phyloP scores from a whole-genome alignment of 2,329 filamentous ascomycete genomes.

The Neofusicoccum sp. region DNA sequence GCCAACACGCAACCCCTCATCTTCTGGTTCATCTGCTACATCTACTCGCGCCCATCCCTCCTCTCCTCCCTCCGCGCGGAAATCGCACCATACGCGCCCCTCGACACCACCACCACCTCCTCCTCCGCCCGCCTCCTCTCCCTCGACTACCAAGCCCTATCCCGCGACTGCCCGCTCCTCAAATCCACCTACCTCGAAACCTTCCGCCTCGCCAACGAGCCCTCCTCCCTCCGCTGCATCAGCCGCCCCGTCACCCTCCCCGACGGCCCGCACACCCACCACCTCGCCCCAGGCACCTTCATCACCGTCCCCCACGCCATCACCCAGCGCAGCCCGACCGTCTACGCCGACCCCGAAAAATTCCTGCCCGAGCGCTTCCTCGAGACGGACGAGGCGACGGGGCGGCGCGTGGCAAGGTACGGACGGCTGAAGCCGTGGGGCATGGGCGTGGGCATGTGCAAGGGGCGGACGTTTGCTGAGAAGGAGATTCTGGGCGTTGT shows the following conservation, averaged over 20 bases:
- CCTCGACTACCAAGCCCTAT: conserved; percentile 12
- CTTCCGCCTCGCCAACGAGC: conserved; percentile 31
- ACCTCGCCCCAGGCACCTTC: background rate
- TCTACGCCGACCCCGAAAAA: conserved; percentile 15
- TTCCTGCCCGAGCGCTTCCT: conserved; percentile 20
- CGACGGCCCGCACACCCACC: conserved; percentile 24
- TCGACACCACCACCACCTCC: conserved; percentile 20
- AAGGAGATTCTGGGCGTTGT: conserved; percentile 51
- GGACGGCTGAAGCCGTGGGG: conserved; percentile 20
- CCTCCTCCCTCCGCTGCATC: conserved; percentile 17
- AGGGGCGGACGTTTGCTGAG: conserved; percentile 51
- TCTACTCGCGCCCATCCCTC: conserved; percentile 25
- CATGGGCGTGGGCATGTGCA: conserved; percentile 50
- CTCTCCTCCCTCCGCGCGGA: conserved; percentile 34
- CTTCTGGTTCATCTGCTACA: conserved; percentile 39
- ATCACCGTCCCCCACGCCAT: conserved; percentile 13
- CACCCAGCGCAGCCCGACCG: conserved; percentile 7
- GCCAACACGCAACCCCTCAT: conserved; percentile 49
- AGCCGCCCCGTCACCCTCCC: conserved; percentile 35
- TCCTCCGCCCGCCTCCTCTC: background rate
- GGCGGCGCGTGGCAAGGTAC: conserved; percentile 18
- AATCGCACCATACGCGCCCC: conserved; percentile 32
- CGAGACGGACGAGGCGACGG: conserved; percentile 13
- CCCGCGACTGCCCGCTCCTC: conserved; percentile 32
- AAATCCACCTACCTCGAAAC: conserved; percentile 40